Percentiles rank a stretch among this genome's conserved stretches.
Evolutionary conservation across 352 stramenopile species (phyloP).

Genomic region (Discostella stelligera): DNA sequence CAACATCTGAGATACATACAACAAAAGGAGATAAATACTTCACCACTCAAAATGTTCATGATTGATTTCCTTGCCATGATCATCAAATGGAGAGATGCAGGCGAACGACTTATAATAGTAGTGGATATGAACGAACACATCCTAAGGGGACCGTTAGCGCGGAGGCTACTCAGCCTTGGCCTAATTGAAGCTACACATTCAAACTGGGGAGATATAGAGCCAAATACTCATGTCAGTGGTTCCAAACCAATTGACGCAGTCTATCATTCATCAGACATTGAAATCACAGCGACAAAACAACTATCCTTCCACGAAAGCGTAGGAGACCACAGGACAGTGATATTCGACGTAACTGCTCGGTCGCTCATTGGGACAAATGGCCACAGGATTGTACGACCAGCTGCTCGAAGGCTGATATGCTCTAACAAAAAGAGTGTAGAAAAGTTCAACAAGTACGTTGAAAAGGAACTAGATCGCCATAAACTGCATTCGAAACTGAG

Average conservation of each 20-base stretch:
- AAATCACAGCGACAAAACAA: background rate
- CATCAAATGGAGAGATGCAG: background rate
- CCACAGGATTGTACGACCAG: no score
- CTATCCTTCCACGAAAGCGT: no score
- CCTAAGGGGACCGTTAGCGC: background rate
- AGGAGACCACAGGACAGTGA: background rate
- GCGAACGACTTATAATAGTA: background rate
- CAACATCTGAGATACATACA: constrained; percentile 17
- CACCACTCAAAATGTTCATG: constrained; percentile 5
- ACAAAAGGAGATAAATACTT: background rate
- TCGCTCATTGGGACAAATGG: no score
- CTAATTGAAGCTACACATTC: background rate
- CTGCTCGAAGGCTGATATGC: no score
- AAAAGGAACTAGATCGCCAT: no score
- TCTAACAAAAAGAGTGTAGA: no score
- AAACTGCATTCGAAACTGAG: no score
- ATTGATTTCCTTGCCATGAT: background rate
- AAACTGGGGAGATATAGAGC: background rate
- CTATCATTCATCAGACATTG: background rate
- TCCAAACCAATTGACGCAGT: no score
- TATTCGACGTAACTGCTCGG: no score
- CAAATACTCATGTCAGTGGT: background rate
- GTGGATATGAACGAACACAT: constrained; percentile 8
- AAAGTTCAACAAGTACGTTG: no score
- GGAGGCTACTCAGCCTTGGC: background rate